Percentiles rank a stretch among this genome's conserved stretches.
Evolutionary conservation across 2,329 filamentous ascomycete species (phyloP).

Genomic region (Pyricularia pennisetigena): DNA sequence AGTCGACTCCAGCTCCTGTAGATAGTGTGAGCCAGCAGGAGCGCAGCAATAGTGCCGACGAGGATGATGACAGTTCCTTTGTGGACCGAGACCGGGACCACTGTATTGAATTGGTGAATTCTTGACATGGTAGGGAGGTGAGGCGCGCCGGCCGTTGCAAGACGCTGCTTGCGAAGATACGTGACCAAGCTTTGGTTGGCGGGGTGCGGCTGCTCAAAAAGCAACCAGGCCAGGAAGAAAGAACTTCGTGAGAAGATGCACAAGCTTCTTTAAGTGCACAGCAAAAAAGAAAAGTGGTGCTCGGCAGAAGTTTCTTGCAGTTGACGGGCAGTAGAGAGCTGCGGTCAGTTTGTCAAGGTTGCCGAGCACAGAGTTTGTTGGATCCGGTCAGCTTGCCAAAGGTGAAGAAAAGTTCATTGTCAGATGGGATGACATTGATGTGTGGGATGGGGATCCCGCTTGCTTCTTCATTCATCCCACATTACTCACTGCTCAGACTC

Average conservation of each 20-base stretch:
- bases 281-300: background rate
- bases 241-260: background rate
- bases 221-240: background rate
- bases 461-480: background rate
- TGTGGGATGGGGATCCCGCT: background rate
- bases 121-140: background rate
- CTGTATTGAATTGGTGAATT: background rate
- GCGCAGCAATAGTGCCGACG: background rate
- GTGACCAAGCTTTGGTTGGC: background rate
- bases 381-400: background rate
- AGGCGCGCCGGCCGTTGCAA: background rate
- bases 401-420: background rate
- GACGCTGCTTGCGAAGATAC: background rate
- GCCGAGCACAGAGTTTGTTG: background rate
- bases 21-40: slow-evolving; percentile 9
- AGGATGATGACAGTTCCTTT: background rate
- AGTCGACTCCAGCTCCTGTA: slow-evolving; percentile 14
- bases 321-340: background rate
- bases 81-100: background rate
- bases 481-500: background rate
- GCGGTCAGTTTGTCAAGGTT: background rate
- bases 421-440: background rate
- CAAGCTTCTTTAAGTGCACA: background rate
- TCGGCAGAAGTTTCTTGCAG: background rate
- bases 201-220: background rate